phyloP scores from a whole-genome alignment of 208 protist species.

The Leishmania amazonensis region DNA sequence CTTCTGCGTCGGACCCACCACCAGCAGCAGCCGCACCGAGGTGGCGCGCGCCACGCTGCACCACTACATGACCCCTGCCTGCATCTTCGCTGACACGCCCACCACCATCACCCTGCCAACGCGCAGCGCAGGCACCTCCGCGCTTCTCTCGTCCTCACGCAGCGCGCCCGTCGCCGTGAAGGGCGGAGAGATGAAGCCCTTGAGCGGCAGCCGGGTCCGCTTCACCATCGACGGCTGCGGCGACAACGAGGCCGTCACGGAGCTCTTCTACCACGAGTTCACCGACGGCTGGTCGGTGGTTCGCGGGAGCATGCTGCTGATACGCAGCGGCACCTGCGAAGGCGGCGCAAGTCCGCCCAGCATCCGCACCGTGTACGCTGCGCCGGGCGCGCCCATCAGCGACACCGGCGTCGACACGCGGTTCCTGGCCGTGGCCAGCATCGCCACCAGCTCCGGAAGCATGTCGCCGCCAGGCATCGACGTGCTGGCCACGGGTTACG shows the following conservation, averaged over 20 bases:
- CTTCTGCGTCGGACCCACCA: conserved; percentile 22
- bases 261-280: conserved; percentile 23
- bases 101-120: conserved; percentile 15
- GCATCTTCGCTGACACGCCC: conserved; percentile 39
- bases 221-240: conserved; percentile 5
- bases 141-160: conserved; percentile 11
- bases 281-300: conserved; percentile 20
- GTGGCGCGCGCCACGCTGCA: conserved; percentile 30
- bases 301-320: conserved; percentile 28
- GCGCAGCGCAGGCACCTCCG: not conserved
- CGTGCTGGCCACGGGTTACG: conserved; percentile 31
- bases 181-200: not conserved
- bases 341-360: conserved; percentile 16
- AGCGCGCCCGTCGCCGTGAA: not conserved
- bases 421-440: not conserved
- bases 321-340: conserved; percentile 6
- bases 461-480: not conserved
- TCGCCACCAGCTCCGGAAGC: conserved; percentile 19
- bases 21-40: conserved; percentile 20
- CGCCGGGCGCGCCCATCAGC: conserved; percentile 33
- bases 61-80: conserved; percentile 48
- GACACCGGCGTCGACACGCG: conserved; percentile 43
- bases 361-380: conserved; percentile 32
- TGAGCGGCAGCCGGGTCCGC: not conserved
- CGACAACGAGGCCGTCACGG: conserved; percentile 10